Percentiles rank a stretch among this genome's conserved stretches.
Conservation (phyloP, 177 flowering plant species). For the Tripterygium wilfordii region DNA sequence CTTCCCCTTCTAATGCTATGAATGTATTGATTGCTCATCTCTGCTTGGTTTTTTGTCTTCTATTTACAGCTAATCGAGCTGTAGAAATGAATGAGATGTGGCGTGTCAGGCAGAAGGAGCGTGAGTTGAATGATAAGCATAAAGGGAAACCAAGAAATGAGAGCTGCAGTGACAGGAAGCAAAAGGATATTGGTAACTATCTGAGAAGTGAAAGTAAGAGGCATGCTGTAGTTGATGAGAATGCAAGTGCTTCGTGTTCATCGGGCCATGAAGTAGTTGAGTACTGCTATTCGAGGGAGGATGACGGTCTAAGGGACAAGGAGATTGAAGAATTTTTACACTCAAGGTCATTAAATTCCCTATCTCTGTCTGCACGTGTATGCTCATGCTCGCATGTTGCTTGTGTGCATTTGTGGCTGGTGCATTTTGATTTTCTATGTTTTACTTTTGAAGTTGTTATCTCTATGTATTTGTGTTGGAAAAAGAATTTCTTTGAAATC, state of each 20-base stretch:
- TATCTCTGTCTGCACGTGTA: no score
- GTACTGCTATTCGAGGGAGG: conserved; percentile 17
- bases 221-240: conserved; percentile 11
- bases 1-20: no score
- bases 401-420: no score
- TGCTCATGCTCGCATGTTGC: no score
- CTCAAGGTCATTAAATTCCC: conserved; percentile 54
- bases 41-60: no score
- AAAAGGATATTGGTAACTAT: conserved; percentile 14
- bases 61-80: conserved; percentile 65
- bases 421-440: no score
- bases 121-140: conserved; percentile 54
- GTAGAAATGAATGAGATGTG: conserved; percentile 95
- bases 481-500: no score
- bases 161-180: conserved; percentile 16
- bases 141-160: conserved; percentile 30
- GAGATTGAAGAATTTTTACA: conserved; percentile 75
- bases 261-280: conserved; percentile 32
- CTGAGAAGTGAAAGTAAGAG: conserved; percentile 18
- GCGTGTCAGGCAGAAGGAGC: conserved; percentile 70
- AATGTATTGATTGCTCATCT: no score
- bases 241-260: conserved; percentile 18
- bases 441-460: no score
- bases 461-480: no score
- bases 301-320: conserved; percentile 46